phyloP scores from a whole-genome alignment of 164 flowering plant species.

The Nymphaea colorata region DNA sequence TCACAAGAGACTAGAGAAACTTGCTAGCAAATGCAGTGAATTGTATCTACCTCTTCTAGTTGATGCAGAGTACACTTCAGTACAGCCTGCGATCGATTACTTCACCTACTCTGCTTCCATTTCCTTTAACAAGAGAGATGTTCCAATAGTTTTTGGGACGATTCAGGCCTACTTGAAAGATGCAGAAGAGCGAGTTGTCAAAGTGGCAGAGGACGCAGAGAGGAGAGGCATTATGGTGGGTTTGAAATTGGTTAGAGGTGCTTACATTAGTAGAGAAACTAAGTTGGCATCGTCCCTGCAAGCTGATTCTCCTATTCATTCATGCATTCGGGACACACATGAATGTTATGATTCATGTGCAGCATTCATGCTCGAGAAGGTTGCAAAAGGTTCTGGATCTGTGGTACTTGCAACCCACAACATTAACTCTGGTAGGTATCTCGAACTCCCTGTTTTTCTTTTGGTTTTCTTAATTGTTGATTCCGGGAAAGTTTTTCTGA shows the following conservation, averaged over 20 bases:
- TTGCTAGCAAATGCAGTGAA: constrained; percentile 37
- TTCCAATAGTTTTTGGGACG: constrained; percentile 55
- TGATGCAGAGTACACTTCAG: constrained; percentile 75
- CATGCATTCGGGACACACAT: constrained; percentile 56
- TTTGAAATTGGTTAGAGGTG: constrained; percentile 82
- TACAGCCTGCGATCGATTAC: constrained; percentile 89
- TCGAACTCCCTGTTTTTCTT: background rate
- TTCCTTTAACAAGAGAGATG: constrained; percentile 21
- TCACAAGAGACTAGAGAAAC: constrained; percentile 30
- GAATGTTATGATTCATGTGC: constrained; percentile 61
- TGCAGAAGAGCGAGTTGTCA: constrained; percentile 45
- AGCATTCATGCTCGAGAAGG: constrained; percentile 51
- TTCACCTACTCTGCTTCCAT: constrained; percentile 49
- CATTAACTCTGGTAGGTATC: constrained; percentile 57
- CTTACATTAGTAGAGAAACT: constrained; percentile 64
- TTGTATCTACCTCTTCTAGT: constrained; percentile 39
- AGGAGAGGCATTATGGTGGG: constrained; percentile 57
- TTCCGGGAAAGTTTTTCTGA: too few species aligned
- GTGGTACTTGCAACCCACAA: constrained; percentile 86
- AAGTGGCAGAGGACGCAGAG: constrained; percentile 44
- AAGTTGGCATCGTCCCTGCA: constrained; percentile 51
- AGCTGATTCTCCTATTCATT: constrained; percentile 60
- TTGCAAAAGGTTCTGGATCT: constrained; percentile 36
- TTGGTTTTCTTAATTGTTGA: too few species aligned
- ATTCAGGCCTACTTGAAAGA: constrained; percentile 80